A percentile compares a stretch with the other conserved stretches of the same genome.
Evolutionary conservation across 2,329 filamentous ascomycete species (phyloP).

Genomic region (Pseudocercospora macadamiae): DNA sequence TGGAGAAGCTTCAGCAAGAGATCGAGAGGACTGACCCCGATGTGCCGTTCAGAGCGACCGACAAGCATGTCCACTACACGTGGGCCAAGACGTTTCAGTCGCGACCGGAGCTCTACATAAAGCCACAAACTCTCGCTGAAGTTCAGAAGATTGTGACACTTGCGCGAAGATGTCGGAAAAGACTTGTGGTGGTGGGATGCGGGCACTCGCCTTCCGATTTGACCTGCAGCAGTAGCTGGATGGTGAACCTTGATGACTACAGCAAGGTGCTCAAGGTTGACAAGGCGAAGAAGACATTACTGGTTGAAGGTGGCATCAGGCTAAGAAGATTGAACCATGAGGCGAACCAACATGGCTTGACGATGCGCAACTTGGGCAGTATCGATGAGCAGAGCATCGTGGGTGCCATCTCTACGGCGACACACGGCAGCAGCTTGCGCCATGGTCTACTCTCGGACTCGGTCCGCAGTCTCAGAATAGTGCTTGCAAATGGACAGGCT

Average conservation of each 20-base stretch:
- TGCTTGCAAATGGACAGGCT: slow-evolving; percentile 77
- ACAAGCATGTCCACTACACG: slow-evolving; percentile 78
- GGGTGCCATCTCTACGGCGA: slow-evolving; percentile 89
- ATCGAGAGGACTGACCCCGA: slow-evolving; percentile 61
- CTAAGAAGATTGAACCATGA: slow-evolving; percentile 72
- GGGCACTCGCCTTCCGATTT: slow-evolving; percentile 90
- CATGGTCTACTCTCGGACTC: slow-evolving; percentile 85
- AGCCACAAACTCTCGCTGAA: slow-evolving; percentile 76
- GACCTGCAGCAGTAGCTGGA: slow-evolving; percentile 92
- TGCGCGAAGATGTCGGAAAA: slow-evolving; percentile 77
- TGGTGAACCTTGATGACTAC: slow-evolving; percentile 88
- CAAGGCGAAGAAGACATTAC: slow-evolving; percentile 65
- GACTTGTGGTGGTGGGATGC: slow-evolving; percentile 84
- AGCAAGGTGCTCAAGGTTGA: slow-evolving; percentile 73
- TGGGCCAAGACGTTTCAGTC: slow-evolving; percentile 95
- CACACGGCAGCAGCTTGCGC: slow-evolving; percentile 82
- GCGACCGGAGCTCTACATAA: slow-evolving; percentile 86
- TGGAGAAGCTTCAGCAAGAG: slow-evolving; percentile 43
- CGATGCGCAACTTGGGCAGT: slow-evolving; percentile 89
- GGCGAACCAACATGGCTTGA: slow-evolving; percentile 74
- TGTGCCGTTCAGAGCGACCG: slow-evolving; percentile 75
- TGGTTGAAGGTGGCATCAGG: slow-evolving; percentile 86
- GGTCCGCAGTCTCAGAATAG: slow-evolving; percentile 74
- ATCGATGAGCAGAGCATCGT: slow-evolving; percentile 94
- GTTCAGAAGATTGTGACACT: slow-evolving; percentile 81